Base-by-base conservation (phyloP, 1,284 basidiomycete genomes). In the Irpex rosettiformis region DNA sequence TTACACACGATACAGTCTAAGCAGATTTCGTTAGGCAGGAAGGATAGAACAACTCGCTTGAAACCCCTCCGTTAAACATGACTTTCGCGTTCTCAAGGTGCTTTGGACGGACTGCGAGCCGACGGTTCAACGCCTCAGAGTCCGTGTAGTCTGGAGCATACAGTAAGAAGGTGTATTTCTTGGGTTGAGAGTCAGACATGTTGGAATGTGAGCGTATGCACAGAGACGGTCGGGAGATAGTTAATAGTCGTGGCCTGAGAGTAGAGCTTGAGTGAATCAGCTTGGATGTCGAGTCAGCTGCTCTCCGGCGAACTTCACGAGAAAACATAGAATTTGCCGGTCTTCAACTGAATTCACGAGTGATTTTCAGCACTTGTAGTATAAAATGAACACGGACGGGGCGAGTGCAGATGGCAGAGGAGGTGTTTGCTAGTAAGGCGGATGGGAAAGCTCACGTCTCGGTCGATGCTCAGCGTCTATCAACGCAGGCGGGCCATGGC, bases 131-230 rank as follows among this genome's bases (percentile, higher is more conserved):
- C 8, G 53, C 60, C 6, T 64, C 60, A 13, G 56, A 4, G 43
- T 58, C 63, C 4, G 60, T 56, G 40, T 55, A 52, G 43, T 63
- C 60, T 3, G 62, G 62, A 10, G 60, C 62, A 49, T 58, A 64
- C 4, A 64, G 48, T 28, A 52, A 47, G 29, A 59, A 64, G 4
- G 49, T 48, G 18, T 58, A 42, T 28, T 18, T 51, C 29, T 43
- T 57, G 21, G 45, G 55, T 1, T 11, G 45, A 27, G 18, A 21
- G 11, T 49, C 30, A 45, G 58, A 48, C 58, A 59, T 59, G 16
- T 25, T 48, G 29, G 33, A 52, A 7, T 21, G 48, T 33, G 7
- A 27, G 33, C 56, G 54, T 48, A 28, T 21, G 42, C 25, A 29
- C 8, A 2, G 13, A 10, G 54, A 7, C 11, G 42, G 24, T 11